Conservation (phyloP, 805 yeast species). For the Kazachstania martiniae region DNA sequence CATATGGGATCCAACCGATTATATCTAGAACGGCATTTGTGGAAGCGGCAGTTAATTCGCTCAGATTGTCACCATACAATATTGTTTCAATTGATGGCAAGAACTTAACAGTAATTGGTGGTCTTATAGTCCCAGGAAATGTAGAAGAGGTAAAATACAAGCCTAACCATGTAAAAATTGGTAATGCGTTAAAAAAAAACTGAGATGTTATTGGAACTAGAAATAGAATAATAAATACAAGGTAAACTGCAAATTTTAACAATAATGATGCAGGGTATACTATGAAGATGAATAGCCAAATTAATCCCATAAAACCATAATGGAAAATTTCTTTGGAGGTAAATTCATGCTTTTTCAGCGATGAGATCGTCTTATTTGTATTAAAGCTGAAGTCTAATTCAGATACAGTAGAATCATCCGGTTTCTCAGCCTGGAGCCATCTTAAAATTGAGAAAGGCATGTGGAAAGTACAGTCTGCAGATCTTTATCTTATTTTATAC, state of each 20-base stretch:
- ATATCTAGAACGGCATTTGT: constrained; percentile 58
- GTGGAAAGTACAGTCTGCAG: too few species aligned
- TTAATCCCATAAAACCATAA: constrained; percentile 37
- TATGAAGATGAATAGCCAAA: constrained; percentile 48
- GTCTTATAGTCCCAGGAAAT: constrained; percentile 65
- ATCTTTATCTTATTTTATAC: too few species aligned
- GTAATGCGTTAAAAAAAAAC: constrained; percentile 72
- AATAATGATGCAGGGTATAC: constrained; percentile 45
- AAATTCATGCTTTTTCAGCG: constrained; percentile 34
- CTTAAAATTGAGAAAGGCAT: too few species aligned
- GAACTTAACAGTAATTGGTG: constrained; percentile 76
- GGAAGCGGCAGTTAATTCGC: constrained; percentile 68
- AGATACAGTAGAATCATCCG: neutral
- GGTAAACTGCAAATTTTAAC: constrained; percentile 21
- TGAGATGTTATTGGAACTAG: constrained; percentile 74
- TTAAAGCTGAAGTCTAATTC: constrained; percentile 32
- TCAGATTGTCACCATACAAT: constrained; percentile 80
- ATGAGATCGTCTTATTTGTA: constrained; percentile 31
- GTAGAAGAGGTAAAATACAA: constrained; percentile 70
- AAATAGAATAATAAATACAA: constrained; percentile 35
- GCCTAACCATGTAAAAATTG: constrained; percentile 76
- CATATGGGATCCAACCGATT: constrained; percentile 91
- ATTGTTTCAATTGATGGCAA: constrained; percentile 88
- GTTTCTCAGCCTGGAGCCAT: neutral
- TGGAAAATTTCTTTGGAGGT: constrained; percentile 39